These are phyloP conservation scores for Fusarium veterinarium DNA, from an alignment of 2,329 filamentous ascomycete genomes.

Conservation along the genomic window DNA sequence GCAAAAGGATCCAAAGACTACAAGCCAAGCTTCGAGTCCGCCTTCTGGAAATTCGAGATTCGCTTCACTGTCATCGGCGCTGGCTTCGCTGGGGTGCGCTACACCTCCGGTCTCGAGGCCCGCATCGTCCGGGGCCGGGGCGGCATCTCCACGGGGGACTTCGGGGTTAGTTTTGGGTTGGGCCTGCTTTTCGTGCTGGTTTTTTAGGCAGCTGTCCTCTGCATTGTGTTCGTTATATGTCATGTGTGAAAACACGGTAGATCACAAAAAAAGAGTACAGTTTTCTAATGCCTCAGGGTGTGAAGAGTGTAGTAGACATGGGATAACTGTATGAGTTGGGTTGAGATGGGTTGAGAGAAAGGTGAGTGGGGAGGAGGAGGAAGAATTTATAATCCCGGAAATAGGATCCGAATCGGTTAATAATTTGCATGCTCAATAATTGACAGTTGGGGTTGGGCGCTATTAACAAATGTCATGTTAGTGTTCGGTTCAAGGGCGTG, in stretches of 20 bases:
- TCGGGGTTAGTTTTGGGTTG: slow-evolving; percentile 20
- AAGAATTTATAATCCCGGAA: slow-evolving; percentile 27
- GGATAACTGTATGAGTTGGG: background rate
- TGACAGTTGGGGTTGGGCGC: slow-evolving; percentile 9
- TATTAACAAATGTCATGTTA: slow-evolving; percentile 6
- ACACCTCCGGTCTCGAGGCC: slow-evolving; percentile 24
- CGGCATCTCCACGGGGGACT: background rate
- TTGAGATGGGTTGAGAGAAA: background rate
- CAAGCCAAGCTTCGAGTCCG: slow-evolving; percentile 74
- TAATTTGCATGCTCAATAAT: background rate
- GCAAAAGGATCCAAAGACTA: slow-evolving; percentile 76
- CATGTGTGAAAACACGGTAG: slow-evolving; percentile 18
- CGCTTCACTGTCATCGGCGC: background rate
- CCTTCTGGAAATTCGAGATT: slow-evolving; percentile 62
- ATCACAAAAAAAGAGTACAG: slow-evolving; percentile 10
- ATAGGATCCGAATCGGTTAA: slow-evolving; percentile 22
- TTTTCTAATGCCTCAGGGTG: background rate
- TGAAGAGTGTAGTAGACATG: background rate
- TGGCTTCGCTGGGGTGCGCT: background rate
- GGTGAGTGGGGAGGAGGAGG: background rate
- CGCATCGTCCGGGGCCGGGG: slow-evolving; percentile 10
- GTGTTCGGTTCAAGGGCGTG: background rate
- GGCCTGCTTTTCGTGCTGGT: slow-evolving; percentile 33
- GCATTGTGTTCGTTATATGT: slow-evolving; percentile 40
- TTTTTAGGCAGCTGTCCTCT: slow-evolving; percentile 48